Conservation (phyloP, 2,329 filamentous ascomycete species). For the Botryotinia calthae region DNA sequence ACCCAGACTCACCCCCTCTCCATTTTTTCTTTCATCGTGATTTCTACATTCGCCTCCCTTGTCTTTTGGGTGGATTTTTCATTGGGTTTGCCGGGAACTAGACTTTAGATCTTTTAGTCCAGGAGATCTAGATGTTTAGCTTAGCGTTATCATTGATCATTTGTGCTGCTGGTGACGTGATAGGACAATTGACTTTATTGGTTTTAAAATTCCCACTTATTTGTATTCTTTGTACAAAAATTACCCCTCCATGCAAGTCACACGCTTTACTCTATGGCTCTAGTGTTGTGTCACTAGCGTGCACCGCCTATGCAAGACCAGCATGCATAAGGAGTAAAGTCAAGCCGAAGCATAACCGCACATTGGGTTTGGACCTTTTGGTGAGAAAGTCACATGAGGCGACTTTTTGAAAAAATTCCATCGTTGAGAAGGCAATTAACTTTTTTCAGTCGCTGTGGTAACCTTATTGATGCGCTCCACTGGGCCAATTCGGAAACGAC, state of each 20-base stretch:
- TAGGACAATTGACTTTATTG: slow-evolving; percentile 4
- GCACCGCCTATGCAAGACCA: neutral
- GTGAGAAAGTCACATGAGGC: slow-evolving; percentile 9
- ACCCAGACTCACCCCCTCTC: slow-evolving; percentile 1
- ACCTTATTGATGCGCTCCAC: slow-evolving; percentile 8
- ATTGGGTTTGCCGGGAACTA: neutral
- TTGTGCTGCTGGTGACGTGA: slow-evolving; percentile 1
- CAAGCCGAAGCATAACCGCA: slow-evolving; percentile 1
- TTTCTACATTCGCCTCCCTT: neutral
- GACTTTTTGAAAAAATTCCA: neutral
- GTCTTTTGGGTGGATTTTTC: neutral
- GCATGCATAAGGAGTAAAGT: neutral
- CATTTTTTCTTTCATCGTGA: slow-evolving; percentile 8
- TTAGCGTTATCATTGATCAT: slow-evolving; percentile 2
- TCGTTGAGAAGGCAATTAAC: neutral
- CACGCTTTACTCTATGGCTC: slow-evolving; percentile 2
- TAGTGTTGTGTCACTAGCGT: neutral
- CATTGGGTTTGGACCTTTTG: neutral
- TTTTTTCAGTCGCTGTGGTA: neutral
- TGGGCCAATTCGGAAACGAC: neutral
- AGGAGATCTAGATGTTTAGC: neutral
- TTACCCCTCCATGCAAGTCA: slow-evolving; percentile 21
- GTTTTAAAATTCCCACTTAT: neutral
- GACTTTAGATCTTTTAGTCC: neutral
- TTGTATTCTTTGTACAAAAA: neutral